Conservation (phyloP, 1,284 basidiomycete species). For the Rhodotorula glutinis region DNA sequence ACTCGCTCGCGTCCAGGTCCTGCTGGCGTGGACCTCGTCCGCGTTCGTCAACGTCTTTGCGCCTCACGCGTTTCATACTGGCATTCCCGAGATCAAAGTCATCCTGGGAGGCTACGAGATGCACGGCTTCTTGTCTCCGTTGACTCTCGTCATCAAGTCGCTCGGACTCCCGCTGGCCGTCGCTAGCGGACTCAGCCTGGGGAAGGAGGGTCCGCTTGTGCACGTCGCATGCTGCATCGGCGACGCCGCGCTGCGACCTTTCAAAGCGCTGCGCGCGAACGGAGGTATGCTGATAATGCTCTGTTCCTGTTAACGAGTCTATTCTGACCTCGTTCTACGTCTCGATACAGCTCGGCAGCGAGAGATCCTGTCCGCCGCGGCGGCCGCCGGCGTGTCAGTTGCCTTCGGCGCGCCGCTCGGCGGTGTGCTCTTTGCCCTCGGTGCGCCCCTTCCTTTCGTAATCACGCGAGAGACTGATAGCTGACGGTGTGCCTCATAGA, state of each 20-base stretch:
- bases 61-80: conserved; percentile 73
- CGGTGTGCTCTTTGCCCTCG: conserved; percentile 81
- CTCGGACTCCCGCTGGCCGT: conserved; percentile 86
- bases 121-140: conserved; percentile 64
- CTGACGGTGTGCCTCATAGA: conserved; percentile 7
- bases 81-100: conserved; percentile 95
- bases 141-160: conserved; percentile 84
- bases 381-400: conserved; percentile 60
- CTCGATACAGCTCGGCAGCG: conserved; percentile 67
- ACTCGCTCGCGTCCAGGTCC: conserved; percentile 54
- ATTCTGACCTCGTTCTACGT: background rate
- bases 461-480: background rate
- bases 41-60: conserved; percentile 54
- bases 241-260: conserved; percentile 83
- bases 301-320: too few species aligned
- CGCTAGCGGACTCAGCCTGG: conserved; percentile 80
- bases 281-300: conserved; percentile 29
- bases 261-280: conserved; percentile 65
- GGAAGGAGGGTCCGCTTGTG: conserved; percentile 92
- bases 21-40: conserved; percentile 68
- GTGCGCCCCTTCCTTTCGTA: conserved; percentile 7
- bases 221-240: conserved; percentile 94
- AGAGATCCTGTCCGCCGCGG: conserved; percentile 86
- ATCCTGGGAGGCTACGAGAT: conserved; percentile 98
- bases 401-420: conserved; percentile 88